Evolutionary conservation across 352 stramenopile species (phyloP).

Genomic region (Phytophthora meadii): DNA sequence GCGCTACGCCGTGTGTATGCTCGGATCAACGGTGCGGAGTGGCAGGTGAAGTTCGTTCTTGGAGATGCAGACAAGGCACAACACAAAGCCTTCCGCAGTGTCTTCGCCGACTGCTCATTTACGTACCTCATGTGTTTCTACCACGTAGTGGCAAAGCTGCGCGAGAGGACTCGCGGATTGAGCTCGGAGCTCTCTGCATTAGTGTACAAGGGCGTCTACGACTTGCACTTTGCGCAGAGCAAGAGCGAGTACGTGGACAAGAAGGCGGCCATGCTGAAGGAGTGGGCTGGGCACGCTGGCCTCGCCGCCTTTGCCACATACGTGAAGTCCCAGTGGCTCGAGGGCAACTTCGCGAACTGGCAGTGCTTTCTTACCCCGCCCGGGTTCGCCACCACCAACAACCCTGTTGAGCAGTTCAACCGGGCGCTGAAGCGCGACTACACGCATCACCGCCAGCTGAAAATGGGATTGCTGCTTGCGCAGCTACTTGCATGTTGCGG

Average conservation of each 20-base stretch:
- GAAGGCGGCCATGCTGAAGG: too few species aligned
- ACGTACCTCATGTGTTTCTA: too few species aligned
- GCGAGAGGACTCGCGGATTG: too few species aligned
- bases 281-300: too few species aligned
- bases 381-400: conserved; percentile 26
- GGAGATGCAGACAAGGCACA: conserved; percentile 12
- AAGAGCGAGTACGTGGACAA: too few species aligned
- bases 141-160: too few species aligned
- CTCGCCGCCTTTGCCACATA: not conserved
- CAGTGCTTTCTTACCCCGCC: not conserved
- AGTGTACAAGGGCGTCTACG: too few species aligned
- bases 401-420: conserved; percentile 40
- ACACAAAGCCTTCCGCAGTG: not conserved
- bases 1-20: conserved; percentile 3
- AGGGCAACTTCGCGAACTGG: conserved; percentile 18
- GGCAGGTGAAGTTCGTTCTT: not conserved
- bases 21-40: not conserved
- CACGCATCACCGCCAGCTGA: conserved; percentile 1
- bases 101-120: not conserved
- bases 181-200: too few species aligned
- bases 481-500: not conserved
- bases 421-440: conserved; percentile 31
- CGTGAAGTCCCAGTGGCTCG: conserved; percentile 4
- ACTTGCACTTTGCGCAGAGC: too few species aligned
- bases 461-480: conserved; percentile 6